These are phyloP conservation scores for Arthrobotrys sphaeroides DNA, from an alignment of 2,329 filamentous ascomycete genomes.

Conservation along the genomic window DNA sequence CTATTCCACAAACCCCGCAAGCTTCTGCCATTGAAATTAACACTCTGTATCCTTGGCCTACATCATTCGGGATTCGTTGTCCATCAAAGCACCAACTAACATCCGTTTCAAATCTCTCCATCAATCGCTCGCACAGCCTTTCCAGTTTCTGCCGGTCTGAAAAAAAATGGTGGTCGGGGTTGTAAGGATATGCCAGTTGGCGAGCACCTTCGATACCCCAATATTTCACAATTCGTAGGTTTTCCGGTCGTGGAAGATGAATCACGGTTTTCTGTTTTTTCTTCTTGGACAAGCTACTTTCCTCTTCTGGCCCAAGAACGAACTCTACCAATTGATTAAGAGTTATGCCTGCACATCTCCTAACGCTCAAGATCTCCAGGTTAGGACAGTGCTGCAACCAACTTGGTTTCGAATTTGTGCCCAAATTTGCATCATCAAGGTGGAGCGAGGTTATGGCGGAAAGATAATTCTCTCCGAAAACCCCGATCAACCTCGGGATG, in stretches of 20 bases:
- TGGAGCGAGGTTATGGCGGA: not conserved
- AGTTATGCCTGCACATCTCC: constrained; percentile 7
- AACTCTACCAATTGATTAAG: not conserved
- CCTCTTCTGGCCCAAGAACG: not conserved
- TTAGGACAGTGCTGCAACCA: constrained; percentile 18
- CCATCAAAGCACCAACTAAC: not conserved
- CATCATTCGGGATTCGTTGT: not conserved
- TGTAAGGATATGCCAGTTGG: constrained; percentile 11
- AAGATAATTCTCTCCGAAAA: constrained; percentile 23
- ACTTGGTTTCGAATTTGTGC: not conserved
- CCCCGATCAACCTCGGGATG: constrained; percentile 7
- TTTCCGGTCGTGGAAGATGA: not conserved
- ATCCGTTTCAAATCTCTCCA: constrained; percentile 17
- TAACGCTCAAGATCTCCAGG: constrained; percentile 11
- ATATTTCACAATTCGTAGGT: not conserved
- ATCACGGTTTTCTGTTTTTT: not conserved
- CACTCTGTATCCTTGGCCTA: not conserved
- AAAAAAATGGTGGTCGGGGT: not conserved
- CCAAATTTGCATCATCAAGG: not conserved
- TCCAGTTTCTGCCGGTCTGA: constrained; percentile 1
- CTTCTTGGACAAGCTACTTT: not conserved
- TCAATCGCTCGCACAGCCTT: not conserved
- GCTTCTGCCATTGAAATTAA: constrained; percentile 6
- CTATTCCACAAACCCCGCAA: constrained; percentile 1
- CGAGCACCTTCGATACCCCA: constrained; percentile 23